A percentile compares a stretch with the other conserved stretches of the same genome.
Conservation (phyloP, 2,329 filamentous ascomycete genomes). For the Trichocomaceae sp. region DNA sequence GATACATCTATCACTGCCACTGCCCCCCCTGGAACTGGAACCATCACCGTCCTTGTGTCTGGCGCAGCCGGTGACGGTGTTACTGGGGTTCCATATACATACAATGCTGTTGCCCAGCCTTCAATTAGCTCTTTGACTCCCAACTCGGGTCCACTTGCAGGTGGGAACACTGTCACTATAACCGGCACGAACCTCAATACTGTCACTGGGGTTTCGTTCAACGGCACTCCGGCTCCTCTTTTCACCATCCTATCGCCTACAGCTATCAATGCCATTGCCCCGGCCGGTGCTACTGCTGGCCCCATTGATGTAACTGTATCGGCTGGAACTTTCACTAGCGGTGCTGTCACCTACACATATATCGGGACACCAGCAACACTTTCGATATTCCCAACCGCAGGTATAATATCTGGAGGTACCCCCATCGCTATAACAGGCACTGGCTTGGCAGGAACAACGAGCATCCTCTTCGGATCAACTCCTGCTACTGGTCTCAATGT, state of each 20-base stretch:
- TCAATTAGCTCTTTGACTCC: neutral
- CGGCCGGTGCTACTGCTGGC: neutral
- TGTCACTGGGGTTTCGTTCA: neutral
- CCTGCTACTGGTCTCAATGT: neutral
- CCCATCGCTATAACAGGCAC: neutral
- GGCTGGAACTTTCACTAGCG: neutral
- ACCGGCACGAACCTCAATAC: neutral
- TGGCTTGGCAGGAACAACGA: constrained; percentile 2
- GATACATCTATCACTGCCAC: too few species aligned
- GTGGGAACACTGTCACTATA: constrained; percentile 4
- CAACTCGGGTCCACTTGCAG: neutral
- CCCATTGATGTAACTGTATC: neutral
- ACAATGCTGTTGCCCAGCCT: neutral
- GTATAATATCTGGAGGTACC: neutral
- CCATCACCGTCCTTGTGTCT: too few species aligned
- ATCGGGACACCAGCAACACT: neutral
- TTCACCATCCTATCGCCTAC: constrained; percentile 1
- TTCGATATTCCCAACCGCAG: neutral
- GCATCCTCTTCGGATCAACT: neutral
- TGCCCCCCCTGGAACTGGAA: too few species aligned
- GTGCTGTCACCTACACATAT: neutral
- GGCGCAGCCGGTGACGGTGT: too few species aligned
- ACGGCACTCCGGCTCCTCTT: neutral
- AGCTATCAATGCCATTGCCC: neutral
- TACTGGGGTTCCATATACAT: neutral